phyloP scores from a whole-genome alignment of 1,284 basidiomycete genomes.

The Trichosporon ovoides region DNA sequence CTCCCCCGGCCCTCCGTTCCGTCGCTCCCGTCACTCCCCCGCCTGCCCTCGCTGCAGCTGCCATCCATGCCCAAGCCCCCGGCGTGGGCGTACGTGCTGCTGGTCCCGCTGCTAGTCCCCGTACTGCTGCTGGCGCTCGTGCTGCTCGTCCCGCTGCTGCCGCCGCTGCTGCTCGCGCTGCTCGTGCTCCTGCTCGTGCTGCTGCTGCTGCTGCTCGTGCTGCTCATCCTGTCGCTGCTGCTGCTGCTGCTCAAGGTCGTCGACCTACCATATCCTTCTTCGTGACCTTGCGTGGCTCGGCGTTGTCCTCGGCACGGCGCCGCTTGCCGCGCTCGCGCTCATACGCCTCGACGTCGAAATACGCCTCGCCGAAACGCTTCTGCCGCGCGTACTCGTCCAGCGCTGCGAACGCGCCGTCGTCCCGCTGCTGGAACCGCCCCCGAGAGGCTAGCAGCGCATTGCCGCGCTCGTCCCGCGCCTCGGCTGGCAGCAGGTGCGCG shows the following conservation, averaged over 20 bases:
- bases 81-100: too few relatives aligned
- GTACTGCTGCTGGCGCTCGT: background rate
- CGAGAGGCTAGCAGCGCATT: conserved; percentile 49
- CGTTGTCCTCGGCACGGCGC: conserved; percentile 56
- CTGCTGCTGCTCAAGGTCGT: background rate
- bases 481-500: conserved; percentile 72
- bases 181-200: background rate
- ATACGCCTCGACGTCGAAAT: conserved; percentile 80
- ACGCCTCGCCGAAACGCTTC: conserved; percentile 79
- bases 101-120: too few relatives aligned
- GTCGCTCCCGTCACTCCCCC: too few relatives aligned
- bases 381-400: conserved; percentile 75
- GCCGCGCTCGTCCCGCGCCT: conserved; percentile 45
- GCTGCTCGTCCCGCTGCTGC: background rate
- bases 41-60: too few relatives aligned
- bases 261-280: conserved; percentile 78
- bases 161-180: background rate
- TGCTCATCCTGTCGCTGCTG: conserved; percentile 3
- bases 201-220: too few relatives aligned
- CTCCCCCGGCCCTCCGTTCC: too few relatives aligned
- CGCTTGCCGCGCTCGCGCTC: conserved; percentile 59
- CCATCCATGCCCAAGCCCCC: too few relatives aligned
- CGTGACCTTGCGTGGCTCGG: conserved; percentile 59
- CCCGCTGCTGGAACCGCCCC: conserved; percentile 36
- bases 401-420: conserved; percentile 59